Base-by-base conservation (phyloP, 495 filamentous ascomycete genomes). In the Annulohypoxylon nitens region DNA sequence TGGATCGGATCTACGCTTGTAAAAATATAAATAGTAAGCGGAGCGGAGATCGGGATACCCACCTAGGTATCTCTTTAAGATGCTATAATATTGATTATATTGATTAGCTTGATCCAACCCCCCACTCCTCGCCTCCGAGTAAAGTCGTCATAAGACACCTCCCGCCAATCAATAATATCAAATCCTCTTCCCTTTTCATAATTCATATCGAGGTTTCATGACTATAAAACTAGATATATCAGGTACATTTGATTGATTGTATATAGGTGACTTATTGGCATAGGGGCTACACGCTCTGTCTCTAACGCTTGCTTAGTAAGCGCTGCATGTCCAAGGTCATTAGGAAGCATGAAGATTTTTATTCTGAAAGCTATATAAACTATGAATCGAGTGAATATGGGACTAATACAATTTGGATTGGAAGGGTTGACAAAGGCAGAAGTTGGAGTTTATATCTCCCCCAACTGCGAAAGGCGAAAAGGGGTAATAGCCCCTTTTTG, bases 21-120 rank as follows among this genome's bases (percentile, higher is more conserved):
- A 30, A 5, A 23, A 14, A 47, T 47, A 47, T 47, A 20, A 47
- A 47, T 47, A 57, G 53, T 37, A 57, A 57, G 53, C 53, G 18
- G 30, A 2, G 53, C 33, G 53, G 30, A 57, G 53, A 37, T 10
- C 26, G 53, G 53, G 30, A 33, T 20, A 25, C n/a, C 25, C 12
- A 14, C 12, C 12, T 43, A 11, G 39, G 39, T 43, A 26, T 50
- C 9, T 41, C 39, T 16, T 16, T 7, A 47, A 16, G 43, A 18
- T 4, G n/a, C 43, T n/a, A 45, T n/a, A 45, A n/a, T 45, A 14
- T 23, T 50, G 18, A 50, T 50, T 7, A 23, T 4, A 0, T 23
- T 23, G 20, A 23, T 23, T 23, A 23, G 20, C 20, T 23, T 23
- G 20, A 23, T 23, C 20, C 20, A 23, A 51, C 48, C 48, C 48